Evolutionary conservation across 176 grass and related monocot species (phyloP).

Genomic region (Calamus simplicifolius): DNA sequence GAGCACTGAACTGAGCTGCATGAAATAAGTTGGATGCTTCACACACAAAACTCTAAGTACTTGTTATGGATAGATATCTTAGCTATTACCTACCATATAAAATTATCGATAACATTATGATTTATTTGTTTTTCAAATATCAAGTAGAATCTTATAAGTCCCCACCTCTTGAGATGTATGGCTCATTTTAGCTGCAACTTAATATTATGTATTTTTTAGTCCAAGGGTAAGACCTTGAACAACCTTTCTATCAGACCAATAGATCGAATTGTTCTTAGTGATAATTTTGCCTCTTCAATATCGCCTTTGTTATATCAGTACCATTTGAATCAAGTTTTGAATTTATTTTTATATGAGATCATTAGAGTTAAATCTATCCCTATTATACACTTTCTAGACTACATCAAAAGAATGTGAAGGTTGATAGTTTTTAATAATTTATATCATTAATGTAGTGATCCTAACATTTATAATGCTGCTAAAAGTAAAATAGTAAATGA

Average conservation of each 20-base stretch:
- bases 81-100: too few relatives aligned
- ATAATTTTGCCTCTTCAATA: conserved; percentile 59
- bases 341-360: conserved; percentile 77
- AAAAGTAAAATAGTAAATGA: too few relatives aligned
- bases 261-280: conserved; percentile 39
- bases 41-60: too few relatives aligned
- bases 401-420: too few relatives aligned
- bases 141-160: conserved; percentile 8
- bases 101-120: too few relatives aligned
- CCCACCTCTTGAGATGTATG: conserved; percentile 25
- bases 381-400: conserved; percentile 79
- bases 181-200: conserved; percentile 52
- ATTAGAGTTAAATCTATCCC: conserved; percentile 55
- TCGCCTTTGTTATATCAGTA: conserved; percentile 33
- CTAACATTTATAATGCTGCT: too few relatives aligned
- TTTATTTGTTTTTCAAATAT: too few relatives aligned
- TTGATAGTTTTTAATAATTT: too few relatives aligned
- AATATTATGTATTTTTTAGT: conserved; percentile 37
- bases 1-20: too few relatives aligned
- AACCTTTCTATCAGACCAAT: conserved; percentile 35
- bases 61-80: too few relatives aligned
- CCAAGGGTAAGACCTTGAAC: conserved; percentile 46
- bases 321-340: conserved; percentile 34
- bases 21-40: too few relatives aligned
- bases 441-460: too few relatives aligned